A percentile compares a stretch with the other conserved stretches of the same genome.
phyloP scores from a whole-genome alignment of 148 eudicot species.

The Diospyros lotus region DNA sequence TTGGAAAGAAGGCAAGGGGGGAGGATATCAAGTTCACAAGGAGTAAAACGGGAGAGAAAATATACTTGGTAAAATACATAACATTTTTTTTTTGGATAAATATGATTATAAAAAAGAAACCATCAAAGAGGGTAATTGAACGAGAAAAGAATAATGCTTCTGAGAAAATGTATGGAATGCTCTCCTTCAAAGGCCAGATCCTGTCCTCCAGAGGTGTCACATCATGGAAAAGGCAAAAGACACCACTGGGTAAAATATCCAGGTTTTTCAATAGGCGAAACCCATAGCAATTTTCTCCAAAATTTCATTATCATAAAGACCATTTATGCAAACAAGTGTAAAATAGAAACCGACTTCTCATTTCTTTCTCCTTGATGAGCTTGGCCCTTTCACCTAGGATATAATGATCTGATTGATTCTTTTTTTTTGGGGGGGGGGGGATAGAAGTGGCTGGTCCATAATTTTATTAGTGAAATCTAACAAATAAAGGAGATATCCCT shows the following conservation, averaged over 20 bases:
- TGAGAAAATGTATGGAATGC: no score
- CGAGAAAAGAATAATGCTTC: no score
- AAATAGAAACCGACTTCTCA: neutral
- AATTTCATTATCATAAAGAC: neutral
- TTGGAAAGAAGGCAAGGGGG: neutral
- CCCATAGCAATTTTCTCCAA: neutral
- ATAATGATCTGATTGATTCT: neutral
- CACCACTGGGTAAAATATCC: no score
- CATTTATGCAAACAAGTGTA: neutral
- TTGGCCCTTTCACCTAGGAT: neutral
- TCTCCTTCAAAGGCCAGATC: no score
- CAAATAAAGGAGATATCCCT: neutral
- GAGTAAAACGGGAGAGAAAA: neutral
- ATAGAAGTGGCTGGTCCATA: neutral
- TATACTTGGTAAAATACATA: neutral
- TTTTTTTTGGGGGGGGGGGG: neutral
- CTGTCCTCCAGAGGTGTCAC: no score
- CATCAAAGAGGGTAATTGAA: neutral
- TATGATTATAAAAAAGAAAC: neutral
- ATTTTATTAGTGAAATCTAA: neutral
- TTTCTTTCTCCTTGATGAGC: conserved; percentile 1
- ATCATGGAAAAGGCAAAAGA: no score
- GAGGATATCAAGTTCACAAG: neutral
- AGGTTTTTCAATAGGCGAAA: neutral
- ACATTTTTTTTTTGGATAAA: no score